Conservation (phyloP, 2,329 filamentous ascomycete genomes). For the Venturia oleaginea region DNA sequence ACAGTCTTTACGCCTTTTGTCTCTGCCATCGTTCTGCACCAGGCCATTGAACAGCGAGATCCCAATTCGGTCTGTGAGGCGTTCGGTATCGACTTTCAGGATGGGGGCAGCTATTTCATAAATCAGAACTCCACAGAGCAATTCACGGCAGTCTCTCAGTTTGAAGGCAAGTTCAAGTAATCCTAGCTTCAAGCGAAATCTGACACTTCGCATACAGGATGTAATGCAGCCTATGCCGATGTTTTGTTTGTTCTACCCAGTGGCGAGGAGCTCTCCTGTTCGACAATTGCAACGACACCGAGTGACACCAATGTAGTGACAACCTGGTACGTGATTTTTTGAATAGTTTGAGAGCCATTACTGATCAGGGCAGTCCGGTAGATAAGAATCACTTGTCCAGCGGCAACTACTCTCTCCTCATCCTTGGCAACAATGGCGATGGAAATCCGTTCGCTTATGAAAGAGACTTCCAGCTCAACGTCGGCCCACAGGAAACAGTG, state of each 20-base stretch:
- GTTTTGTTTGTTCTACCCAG: slow-evolving; percentile 34
- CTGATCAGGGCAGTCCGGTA: not conserved
- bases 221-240: slow-evolving; percentile 31
- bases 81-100: slow-evolving; percentile 35
- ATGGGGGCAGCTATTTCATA: slow-evolving; percentile 38
- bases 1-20: not conserved
- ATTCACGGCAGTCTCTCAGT: slow-evolving; percentile 37
- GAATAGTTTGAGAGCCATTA: not conserved
- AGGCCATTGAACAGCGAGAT: not conserved
- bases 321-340: slow-evolving; percentile 25
- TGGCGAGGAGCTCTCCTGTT: slow-evolving; percentile 34
- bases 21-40: not conserved
- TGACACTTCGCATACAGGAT: slow-evolving; percentile 21
- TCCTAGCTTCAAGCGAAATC: not conserved
- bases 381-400: slow-evolving; percentile 34
- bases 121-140: slow-evolving; percentile 32
- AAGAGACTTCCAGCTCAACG: slow-evolving; percentile 31
- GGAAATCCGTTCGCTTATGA: slow-evolving; percentile 37
- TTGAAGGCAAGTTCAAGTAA: slow-evolving; percentile 17
- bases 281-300: slow-evolving; percentile 31
- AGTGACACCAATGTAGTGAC: slow-evolving; percentile 31
- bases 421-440: slow-evolving; percentile 36
- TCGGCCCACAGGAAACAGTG: slow-evolving; percentile 27
- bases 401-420: slow-evolving; percentile 35
- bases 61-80: slow-evolving; percentile 12